These are phyloP conservation scores for Daldinia loculata DNA, from an alignment of 495 filamentous ascomycete genomes.

Conservation along the genomic window DNA sequence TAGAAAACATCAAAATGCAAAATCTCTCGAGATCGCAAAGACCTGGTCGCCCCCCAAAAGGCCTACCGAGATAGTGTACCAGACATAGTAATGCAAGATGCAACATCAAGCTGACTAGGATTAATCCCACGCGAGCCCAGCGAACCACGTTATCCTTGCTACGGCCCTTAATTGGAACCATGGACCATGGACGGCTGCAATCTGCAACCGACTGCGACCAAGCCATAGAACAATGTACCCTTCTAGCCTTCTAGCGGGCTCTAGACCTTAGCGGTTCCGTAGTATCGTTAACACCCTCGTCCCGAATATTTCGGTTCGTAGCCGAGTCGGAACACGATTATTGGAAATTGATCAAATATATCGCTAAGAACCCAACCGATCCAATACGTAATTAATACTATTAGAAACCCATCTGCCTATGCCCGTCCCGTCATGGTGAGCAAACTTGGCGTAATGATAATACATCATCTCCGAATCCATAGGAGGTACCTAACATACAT, in stretches of 20 bases:
- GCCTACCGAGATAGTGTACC: constrained; percentile 5
- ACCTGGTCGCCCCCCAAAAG: constrained; percentile 6
- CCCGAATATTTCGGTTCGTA: not conserved
- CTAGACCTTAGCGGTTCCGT: not conserved
- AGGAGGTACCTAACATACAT: not conserved
- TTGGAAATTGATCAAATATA: not conserved
- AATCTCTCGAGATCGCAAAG: constrained; percentile 16
- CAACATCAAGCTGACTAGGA: constrained; percentile 36
- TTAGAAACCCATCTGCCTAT: not conserved
- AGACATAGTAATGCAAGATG: constrained; percentile 30
- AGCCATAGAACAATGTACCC: not conserved
- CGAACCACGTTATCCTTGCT: constrained; percentile 27
- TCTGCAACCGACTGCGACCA: constrained; percentile 24
- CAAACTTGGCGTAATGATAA: not conserved
- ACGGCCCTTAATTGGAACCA: constrained; percentile 35
- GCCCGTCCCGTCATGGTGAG: constrained; percentile 5
- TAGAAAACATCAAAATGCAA: constrained; percentile 1
- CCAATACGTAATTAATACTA: not conserved
- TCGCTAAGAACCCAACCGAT: not conserved
- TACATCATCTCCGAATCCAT: not conserved
- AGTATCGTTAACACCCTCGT: not conserved
- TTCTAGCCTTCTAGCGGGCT: constrained; percentile 21
- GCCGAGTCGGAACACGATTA: not conserved
- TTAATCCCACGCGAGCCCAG: constrained; percentile 39
- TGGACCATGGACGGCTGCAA: constrained; percentile 14